Conservation (phyloP, 1,139 yeast species). For the Hemisphaericaspora lyxosophila region DNA sequence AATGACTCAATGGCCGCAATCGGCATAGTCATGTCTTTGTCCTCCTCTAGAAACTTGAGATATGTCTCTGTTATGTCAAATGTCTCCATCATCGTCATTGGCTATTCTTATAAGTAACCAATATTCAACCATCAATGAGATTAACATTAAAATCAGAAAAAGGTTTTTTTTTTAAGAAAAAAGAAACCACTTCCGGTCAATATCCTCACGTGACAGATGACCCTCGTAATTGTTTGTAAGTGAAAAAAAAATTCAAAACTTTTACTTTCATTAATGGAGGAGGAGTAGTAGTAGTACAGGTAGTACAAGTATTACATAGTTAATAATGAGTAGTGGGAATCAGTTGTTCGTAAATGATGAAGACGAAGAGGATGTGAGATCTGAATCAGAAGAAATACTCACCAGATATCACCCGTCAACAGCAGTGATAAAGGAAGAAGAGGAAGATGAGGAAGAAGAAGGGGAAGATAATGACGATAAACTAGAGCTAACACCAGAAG, state of each 20-base stretch:
- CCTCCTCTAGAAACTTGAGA: slow-evolving; percentile 76
- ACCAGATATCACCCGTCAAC: slow-evolving; percentile 2
- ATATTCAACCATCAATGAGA: too few species aligned
- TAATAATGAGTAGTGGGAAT: neutral
- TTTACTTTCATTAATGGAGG: too few species aligned
- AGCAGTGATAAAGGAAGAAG: slow-evolving; percentile 8
- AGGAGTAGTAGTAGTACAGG: too few species aligned
- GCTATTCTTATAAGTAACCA: too few species aligned
- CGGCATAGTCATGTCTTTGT: slow-evolving; percentile 97
- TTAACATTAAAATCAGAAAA: too few species aligned
- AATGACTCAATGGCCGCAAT: slow-evolving; percentile 96
- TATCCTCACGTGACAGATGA: neutral
- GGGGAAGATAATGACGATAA: too few species aligned
- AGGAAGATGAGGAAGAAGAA: slow-evolving; percentile 10
- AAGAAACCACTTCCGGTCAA: neutral
- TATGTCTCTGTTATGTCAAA: slow-evolving; percentile 84
- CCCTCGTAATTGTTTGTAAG: slow-evolving; percentile 2
- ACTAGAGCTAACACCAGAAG: slow-evolving; percentile 19
- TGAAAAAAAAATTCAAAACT: too few species aligned
- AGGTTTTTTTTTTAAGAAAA: too few species aligned
- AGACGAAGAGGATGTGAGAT: slow-evolving; percentile 12
- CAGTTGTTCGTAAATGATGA: slow-evolving; percentile 14
- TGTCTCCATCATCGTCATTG: neutral
- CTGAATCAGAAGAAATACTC: slow-evolving; percentile 6
- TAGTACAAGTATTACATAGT: too few species aligned